phyloP scores from a whole-genome alignment of 2,329 filamentous ascomycete species.

The Alternaria ethzedia region DNA sequence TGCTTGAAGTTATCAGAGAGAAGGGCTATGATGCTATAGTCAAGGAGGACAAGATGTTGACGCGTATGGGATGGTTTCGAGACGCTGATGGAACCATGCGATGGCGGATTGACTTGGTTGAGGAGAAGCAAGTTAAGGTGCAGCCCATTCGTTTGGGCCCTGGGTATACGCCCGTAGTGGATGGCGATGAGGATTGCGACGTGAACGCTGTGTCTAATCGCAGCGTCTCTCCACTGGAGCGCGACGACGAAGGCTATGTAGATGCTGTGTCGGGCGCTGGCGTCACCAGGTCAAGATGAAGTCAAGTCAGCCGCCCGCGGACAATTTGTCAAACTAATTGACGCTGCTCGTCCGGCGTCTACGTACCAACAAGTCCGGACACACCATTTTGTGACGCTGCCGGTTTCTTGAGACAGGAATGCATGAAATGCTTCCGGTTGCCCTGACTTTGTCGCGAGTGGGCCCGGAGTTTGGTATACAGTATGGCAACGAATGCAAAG shows the following conservation, averaged over 20 bases:
- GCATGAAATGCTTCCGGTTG: too few relatives aligned
- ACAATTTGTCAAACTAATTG: too few relatives aligned
- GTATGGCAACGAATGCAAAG: too few relatives aligned
- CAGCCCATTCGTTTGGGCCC: neutral
- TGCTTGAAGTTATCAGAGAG: neutral
- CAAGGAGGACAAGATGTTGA: neutral
- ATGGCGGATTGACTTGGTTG: neutral
- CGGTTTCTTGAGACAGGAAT: too few relatives aligned
- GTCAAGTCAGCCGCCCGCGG: too few relatives aligned
- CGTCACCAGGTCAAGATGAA: neutral
- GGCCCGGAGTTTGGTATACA: too few relatives aligned
- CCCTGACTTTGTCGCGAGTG: too few relatives aligned
- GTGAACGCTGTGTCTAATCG: neutral
- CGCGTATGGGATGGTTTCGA: neutral
- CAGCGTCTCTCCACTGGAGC: neutral
- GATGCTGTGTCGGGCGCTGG: neutral
- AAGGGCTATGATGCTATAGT: neutral
- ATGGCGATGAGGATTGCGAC: neutral
- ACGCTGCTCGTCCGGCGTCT: too few relatives aligned
- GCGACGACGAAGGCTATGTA: neutral
- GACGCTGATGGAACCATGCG: neutral
- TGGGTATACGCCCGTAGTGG: accelerated
- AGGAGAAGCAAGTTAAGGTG: neutral
- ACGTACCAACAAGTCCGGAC: too few relatives aligned
- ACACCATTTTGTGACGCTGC: too few relatives aligned